A percentile compares a stretch with the other conserved stretches of the same genome.
phyloP scores from a whole-genome alignment of 495 filamentous ascomycete genomes.

The Aspergillus diversus region DNA sequence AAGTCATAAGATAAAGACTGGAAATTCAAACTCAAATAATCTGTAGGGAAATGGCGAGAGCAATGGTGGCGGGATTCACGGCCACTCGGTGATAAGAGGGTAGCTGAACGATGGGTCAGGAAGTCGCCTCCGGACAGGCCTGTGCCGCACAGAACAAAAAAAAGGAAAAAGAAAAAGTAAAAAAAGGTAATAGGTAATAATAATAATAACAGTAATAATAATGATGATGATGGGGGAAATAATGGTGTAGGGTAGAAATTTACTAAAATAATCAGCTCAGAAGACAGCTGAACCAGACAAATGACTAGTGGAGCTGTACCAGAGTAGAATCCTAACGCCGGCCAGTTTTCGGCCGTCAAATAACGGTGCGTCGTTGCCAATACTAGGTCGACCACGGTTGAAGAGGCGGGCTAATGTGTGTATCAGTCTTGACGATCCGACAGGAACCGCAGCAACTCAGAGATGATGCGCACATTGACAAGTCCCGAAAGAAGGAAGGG shows the following conservation, averaged over 20 bases:
- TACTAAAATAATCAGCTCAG: constrained; percentile 24
- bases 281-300: constrained; percentile 28
- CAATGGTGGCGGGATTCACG: constrained; percentile 26
- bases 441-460: constrained; percentile 33
- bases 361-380: constrained; percentile 28
- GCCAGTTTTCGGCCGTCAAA: constrained; percentile 27
- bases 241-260: constrained; percentile 24
- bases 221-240: constrained; percentile 11
- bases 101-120: constrained; percentile 35
- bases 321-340: constrained; percentile 25
- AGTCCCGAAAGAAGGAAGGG: constrained; percentile 41
- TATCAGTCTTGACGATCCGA: constrained; percentile 37
- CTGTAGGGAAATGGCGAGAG: constrained; percentile 3
- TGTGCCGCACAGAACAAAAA: constrained; percentile 30
- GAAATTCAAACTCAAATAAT: constrained; percentile 19
- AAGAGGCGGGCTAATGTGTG: constrained; percentile 27
- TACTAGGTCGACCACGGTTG: constrained; percentile 39
- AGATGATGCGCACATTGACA: constrained; percentile 46
- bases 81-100: constrained; percentile 28
- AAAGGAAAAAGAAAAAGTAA: constrained; percentile 14
- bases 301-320: constrained; percentile 32
- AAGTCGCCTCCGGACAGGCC: constrained; percentile 24
- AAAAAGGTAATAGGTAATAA: constrained; percentile 19
- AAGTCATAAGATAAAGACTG: background rate
- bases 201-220: constrained; percentile 17